Percentiles rank a stretch among this genome's conserved stretches.
phyloP scores from a whole-genome alignment of 495 filamentous ascomycete species.

The Trichoderma asperelloides region DNA sequence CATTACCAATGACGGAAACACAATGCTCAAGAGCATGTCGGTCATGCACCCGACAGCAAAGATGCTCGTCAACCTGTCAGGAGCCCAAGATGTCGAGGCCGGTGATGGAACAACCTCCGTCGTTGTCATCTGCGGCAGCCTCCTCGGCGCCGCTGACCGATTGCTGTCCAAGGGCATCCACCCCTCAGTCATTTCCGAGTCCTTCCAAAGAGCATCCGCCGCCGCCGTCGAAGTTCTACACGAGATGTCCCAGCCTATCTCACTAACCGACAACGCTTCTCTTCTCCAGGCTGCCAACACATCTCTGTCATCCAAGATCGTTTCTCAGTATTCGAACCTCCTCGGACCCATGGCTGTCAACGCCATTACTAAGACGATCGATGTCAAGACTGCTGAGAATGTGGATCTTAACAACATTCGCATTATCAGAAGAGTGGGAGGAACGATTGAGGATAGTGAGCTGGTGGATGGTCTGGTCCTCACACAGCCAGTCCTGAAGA shows the following conservation, averaged over 20 bases:
- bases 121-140: slow-evolving; percentile 90
- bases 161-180: slow-evolving; percentile 89
- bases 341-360: slow-evolving; percentile 96
- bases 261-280: slow-evolving; percentile 75
- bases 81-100: slow-evolving; percentile 96
- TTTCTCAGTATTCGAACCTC: slow-evolving; percentile 87
- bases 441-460: slow-evolving; percentile 97
- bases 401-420: slow-evolving; percentile 94
- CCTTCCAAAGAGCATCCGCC: slow-evolving; percentile 88
- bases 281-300: slow-evolving; percentile 95
- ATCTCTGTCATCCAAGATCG: slow-evolving; percentile 96
- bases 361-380: slow-evolving; percentile 88
- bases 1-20: slow-evolving; percentile 98
- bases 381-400: slow-evolving; percentile 89
- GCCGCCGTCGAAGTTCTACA: slow-evolving; percentile 83
- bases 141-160: slow-evolving; percentile 87
- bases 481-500: slow-evolving; percentile 88
- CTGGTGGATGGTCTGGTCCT: slow-evolving; percentile 92
- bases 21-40: slow-evolving; percentile 96
- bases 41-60: slow-evolving; percentile 98
- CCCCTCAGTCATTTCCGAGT: slow-evolving; percentile 93
- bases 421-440: slow-evolving; percentile 95
- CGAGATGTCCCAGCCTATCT: slow-evolving; percentile 91
- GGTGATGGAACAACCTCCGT: slow-evolving; percentile 98
- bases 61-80: slow-evolving; percentile 96